Evolutionary conservation across 495 filamentous ascomycete genomes (phyloP), one percentile per base, ranked within the genome.

Genomic region (Xylaria venustula): DNA sequence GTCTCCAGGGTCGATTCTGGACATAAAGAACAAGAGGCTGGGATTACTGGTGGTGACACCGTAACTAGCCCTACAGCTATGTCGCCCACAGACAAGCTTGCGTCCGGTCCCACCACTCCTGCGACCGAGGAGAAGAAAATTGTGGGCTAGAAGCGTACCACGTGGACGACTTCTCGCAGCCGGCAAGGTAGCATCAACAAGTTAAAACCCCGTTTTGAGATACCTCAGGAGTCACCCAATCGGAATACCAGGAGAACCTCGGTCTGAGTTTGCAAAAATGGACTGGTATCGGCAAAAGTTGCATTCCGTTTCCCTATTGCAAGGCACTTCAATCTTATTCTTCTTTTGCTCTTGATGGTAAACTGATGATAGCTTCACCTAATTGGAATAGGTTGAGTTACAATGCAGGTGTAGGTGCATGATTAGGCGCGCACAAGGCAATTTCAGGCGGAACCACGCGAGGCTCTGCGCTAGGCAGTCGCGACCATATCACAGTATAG

Each of bases 11-110:
- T 66, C 41, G 67, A 67, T 51, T 40, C 68, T 8, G 67, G 62
- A 14, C 66, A 67, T 42, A 71, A 73, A 62, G 68, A 62, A 8
- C 74, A 76, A 45, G 76, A 77, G 47, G 63, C 64, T 8, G 75
- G 76, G 17, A 70, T 79, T 9, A 75, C 71, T 0, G 71, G 71
- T 2, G 67, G 61, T 7, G 71, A 72, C 1, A 73, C 68, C 0
- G 75, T 76, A 12, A 70, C 63, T 12, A 77, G 75, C 56, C 76
- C 75, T 23, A 68, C 60, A 7, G 60, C 60, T 12, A 54, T 72
- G n/a, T 71, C 68, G 17, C 69, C 73, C 15, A 49, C 64, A n/a
- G 62, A 65, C 12, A 62, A 67, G 42, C 49, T 62, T 17, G 23
- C 64, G 14, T 65, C 65, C 22, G 58, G 47, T 1, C 40, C 45